Base-by-base conservation (phyloP, 202 grass and related monocot genomes). In the Bolboschoenoplectus hybrid region DNA sequence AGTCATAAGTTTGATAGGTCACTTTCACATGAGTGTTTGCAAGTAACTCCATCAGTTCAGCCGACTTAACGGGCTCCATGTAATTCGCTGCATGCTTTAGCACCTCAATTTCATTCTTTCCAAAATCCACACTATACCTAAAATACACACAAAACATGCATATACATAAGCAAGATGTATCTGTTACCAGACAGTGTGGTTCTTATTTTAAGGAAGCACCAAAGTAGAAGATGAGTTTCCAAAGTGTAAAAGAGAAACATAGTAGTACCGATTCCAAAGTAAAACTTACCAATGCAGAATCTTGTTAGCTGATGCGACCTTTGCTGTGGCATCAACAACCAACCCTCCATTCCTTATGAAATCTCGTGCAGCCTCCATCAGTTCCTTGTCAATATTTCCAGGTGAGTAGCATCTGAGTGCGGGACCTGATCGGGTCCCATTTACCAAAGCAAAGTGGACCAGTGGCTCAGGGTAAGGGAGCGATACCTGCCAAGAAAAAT, bases 371-470 rank as follows among this genome's bases (percentile, higher is more conserved):
- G 91, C 87, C 82, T 95, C 95, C 87, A 95, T 91, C 63, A 98
- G 84, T 81, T 98, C 95, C 75, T 93, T 95, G 78, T 98, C 95
- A 39, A 98, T 89, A 89, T 98, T 92, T 88, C 93, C 91, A 60
- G 93, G 95, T 1, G 95, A 98, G 82, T 98, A 98, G 67, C 91
- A 95, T 85, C 87, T 81, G 60, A 95, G 93, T 58, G 91, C 86
- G 61, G 95, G 90, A 73, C 95, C 95, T 84, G 95, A 98, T 91
- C 88, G 91, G 62, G 95, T 93, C 20, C 95, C 93, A 91, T 67
- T 92, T 72, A 98, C 93, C 90, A 98, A 89, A 74, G 95, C 91
- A 92, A 97, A 98, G 90, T 98, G 95, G 91, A 93, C 88, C 78
- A 95, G 84, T 71, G 95, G 93, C 90, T 98, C 95, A 80, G 87